These are phyloP conservation scores for Pelargonium citronellum DNA, from an alignment of 441 rosid species.

Conservation along the genomic window DNA sequence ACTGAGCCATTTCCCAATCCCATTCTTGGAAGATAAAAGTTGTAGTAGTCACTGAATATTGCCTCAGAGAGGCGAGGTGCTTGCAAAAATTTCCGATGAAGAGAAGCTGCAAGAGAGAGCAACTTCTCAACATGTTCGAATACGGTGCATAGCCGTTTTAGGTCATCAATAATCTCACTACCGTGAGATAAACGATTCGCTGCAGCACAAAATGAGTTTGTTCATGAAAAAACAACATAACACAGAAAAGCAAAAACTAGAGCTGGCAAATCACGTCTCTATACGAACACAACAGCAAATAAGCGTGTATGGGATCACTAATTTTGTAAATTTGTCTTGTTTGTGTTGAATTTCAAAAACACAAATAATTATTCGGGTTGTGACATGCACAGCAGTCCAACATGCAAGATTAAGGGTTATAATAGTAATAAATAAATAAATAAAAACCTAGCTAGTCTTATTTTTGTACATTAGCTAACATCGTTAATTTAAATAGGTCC, in stretches of 20 bases:
- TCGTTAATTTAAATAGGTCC: too few species aligned
- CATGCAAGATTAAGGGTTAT: too few species aligned
- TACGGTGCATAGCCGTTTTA: slow-evolving; percentile 53
- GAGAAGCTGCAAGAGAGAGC: slow-evolving; percentile 76
- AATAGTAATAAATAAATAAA: too few species aligned
- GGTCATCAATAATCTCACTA: slow-evolving; percentile 54
- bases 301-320: too few species aligned
- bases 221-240: neutral
- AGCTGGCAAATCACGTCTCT: too few species aligned
- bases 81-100: slow-evolving; percentile 71
- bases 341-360: neutral
- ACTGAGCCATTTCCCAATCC: slow-evolving; percentile 52
- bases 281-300: too few species aligned
- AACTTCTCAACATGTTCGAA: slow-evolving; percentile 84
- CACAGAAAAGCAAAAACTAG: neutral
- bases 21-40: slow-evolving; percentile 57
- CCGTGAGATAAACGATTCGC: slow-evolving; percentile 45
- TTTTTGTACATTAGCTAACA: too few species aligned
- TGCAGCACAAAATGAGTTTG: slow-evolving; percentile 25
- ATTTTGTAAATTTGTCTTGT: too few species aligned
- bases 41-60: slow-evolving; percentile 63
- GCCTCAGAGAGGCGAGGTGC: slow-evolving; percentile 61
- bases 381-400: too few species aligned
- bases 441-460: too few species aligned
- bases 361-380: neutral